Conservation (phyloP, 225 moss, liverwort and hornwort species). For the Polytrichum commune region DNA sequence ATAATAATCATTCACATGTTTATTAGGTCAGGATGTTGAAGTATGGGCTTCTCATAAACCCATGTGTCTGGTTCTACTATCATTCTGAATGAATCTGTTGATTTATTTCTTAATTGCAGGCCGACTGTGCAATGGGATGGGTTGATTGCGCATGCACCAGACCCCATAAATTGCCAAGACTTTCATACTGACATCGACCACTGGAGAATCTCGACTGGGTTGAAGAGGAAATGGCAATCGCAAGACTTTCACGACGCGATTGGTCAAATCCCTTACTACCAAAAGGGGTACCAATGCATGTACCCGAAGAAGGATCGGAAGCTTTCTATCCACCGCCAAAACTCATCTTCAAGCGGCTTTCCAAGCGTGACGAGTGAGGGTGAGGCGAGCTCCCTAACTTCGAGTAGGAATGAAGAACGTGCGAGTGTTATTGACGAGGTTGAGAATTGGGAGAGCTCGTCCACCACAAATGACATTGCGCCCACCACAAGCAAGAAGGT, state of each 20-base stretch:
- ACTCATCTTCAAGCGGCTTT: accelerated
- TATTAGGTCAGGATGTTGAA: background rate
- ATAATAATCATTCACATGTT: background rate
- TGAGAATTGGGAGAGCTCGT: too few relatives aligned
- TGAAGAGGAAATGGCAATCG: constrained; percentile 44
- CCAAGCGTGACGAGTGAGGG: background rate
- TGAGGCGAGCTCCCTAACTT: background rate
- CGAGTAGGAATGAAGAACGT: background rate
- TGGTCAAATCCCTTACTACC: constrained; percentile 17
- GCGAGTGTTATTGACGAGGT: background rate
- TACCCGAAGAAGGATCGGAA: background rate
- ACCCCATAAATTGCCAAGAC: constrained; percentile 28
- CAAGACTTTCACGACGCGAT: constrained; percentile 48
- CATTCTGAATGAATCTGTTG: background rate
- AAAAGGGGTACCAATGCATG: constrained; percentile 20
- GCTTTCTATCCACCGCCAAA: accelerated
- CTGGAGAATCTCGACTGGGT: constrained; percentile 45
- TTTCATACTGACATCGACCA: constrained; percentile 42
- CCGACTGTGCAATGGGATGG: constrained; percentile 29
- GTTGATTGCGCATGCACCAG: constrained; percentile 31
- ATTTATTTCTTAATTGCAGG: constrained; percentile 16
- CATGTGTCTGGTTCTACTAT: background rate
- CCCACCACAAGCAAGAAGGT: too few relatives aligned
- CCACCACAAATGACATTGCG: too few relatives aligned
- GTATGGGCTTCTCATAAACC: background rate